A percentile compares a stretch with the other conserved stretches of the same genome.
These are phyloP conservation scores for Daldinia concentrica DNA, from an alignment of 495 filamentous ascomycete species.

Conservation along the genomic window DNA sequence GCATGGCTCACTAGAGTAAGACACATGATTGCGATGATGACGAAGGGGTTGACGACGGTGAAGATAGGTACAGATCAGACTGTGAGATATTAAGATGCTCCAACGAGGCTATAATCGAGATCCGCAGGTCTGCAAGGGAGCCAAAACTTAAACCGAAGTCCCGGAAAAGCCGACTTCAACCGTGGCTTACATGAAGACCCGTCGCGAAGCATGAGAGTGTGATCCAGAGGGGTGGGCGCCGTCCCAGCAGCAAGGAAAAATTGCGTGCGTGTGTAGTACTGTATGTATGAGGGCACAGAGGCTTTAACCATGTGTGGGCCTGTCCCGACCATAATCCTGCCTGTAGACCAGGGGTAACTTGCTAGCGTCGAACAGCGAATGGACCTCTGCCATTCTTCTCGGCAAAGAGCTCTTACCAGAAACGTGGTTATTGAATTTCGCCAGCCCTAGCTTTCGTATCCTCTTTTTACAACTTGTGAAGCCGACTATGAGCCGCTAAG, in stretches of 20 bases:
- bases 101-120: constrained; percentile 26
- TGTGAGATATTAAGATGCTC: constrained; percentile 40
- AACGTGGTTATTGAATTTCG: constrained; percentile 33
- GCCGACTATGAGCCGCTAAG: constrained; percentile 6
- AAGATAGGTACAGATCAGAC: constrained; percentile 19
- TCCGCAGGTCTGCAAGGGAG: constrained; percentile 20
- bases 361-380: constrained; percentile 43
- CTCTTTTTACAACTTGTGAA: constrained; percentile 17
- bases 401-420: constrained; percentile 36
- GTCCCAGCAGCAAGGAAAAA: constrained; percentile 47
- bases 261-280: constrained; percentile 45
- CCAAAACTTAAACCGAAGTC: constrained; percentile 27
- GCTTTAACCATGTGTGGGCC: constrained; percentile 43
- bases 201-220: constrained; percentile 29
- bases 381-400: constrained; percentile 32
- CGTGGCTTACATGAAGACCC: constrained; percentile 33
- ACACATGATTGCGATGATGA: constrained; percentile 39
- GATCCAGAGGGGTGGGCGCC: constrained; percentile 43
- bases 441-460: neutral
- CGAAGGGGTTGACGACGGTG: constrained; percentile 13
- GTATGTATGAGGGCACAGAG: constrained; percentile 33
- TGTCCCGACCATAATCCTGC: constrained; percentile 40
- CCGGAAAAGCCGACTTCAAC: constrained; percentile 38
- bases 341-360: constrained; percentile 38
- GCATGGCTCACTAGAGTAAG: constrained; percentile 49